These are phyloP conservation scores for Solidago caesia DNA, from an alignment of 129 eudicot species.

Conservation along the genomic window DNA sequence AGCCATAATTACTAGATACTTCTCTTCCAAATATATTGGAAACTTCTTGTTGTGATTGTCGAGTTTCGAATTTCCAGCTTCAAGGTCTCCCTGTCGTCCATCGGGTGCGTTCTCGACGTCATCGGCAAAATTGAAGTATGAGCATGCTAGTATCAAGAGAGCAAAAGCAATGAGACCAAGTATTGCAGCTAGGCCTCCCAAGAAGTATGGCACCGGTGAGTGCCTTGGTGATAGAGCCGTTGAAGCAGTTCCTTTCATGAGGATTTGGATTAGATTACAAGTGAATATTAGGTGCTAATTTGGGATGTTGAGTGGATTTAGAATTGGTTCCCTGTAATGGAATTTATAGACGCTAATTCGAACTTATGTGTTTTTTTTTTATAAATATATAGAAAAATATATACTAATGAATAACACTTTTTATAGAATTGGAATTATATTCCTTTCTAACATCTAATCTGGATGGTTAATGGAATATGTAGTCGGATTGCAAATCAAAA, in stretches of 20 bases:
- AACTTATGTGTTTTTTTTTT: too few species aligned
- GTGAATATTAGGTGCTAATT: not conserved
- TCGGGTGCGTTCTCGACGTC: slow-evolving; percentile 26
- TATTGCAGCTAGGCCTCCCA: slow-evolving; percentile 71
- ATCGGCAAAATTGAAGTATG: slow-evolving; percentile 63
- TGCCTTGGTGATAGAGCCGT: slow-evolving; percentile 45
- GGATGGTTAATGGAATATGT: slow-evolving; percentile 28
- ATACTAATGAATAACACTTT: too few species aligned
- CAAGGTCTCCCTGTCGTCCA: slow-evolving; percentile 39
- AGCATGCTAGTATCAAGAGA: slow-evolving; percentile 60
- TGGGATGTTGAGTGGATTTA: not conserved
- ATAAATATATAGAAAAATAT: too few species aligned
- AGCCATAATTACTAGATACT: slow-evolving; percentile 64
- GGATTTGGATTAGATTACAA: not conserved
- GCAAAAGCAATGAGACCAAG: slow-evolving; percentile 75
- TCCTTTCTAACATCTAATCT: slow-evolving; percentile 18
- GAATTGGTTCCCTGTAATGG: slow-evolving; percentile 19
- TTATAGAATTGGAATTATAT: not conserved
- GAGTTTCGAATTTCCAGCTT: slow-evolving; percentile 35
- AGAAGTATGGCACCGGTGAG: slow-evolving; percentile 77
- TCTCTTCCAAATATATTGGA: slow-evolving; percentile 36
- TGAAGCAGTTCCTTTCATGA: slow-evolving; percentile 20
- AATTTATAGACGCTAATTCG: slow-evolving; percentile 21
- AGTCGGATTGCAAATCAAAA: slow-evolving; percentile 19
- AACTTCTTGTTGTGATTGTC: not conserved